Evolutionary conservation across 2,329 filamentous ascomycete genomes (phyloP), one percentile per base, ranked within the genome.

Genomic region (Rutstroemia sp.): DNA sequence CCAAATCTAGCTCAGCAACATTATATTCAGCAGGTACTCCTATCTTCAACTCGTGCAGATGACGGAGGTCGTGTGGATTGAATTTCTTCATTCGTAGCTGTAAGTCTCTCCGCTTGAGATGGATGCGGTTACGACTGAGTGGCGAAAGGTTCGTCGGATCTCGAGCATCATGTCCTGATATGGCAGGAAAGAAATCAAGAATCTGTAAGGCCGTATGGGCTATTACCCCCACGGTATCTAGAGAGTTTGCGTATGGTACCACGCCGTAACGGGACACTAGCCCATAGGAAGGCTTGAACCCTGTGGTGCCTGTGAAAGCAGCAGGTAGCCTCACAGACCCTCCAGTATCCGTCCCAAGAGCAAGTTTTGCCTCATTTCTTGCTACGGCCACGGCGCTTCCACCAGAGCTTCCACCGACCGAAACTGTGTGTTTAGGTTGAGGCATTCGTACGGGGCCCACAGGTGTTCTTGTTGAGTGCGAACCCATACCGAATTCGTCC

Each of bases 401-500:
- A 44, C 94, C 94, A 3, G 92, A 97, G 70, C 92, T 96, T 30
- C 92, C 92, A 39, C 92, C 92, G 0, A 88, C 86, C 0, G 90
- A 94, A 38, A 34, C 34, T 6, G 47, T 21, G 10, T 45, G 12
- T n/a, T 41, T 47, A 10, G 45, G 53, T 30, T 17, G n/a, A n/a
- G 27, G 14, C 25, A 51, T 51, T 37, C 38, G 21, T 4, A 92
- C 87, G 1, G 81, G 69, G 1, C 88, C 88, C 64, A 85, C 83
- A 54, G 77, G 73, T 0, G 89, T 91, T 65, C 86, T 74, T 19
- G 77, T 79, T 1, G 85, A 87, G 68, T 96, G 86, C 8, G 90
- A 95, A 2, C 91, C 91, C 92, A 96, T 96, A 27, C 92, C 91
- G 69, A 96, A 96, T 69, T 95, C 94, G 72, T 97, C 94, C 77